These are phyloP conservation scores for Garcia nutans DNA, from an alignment of 345 rosid genomes.

Conservation along the genomic window DNA sequence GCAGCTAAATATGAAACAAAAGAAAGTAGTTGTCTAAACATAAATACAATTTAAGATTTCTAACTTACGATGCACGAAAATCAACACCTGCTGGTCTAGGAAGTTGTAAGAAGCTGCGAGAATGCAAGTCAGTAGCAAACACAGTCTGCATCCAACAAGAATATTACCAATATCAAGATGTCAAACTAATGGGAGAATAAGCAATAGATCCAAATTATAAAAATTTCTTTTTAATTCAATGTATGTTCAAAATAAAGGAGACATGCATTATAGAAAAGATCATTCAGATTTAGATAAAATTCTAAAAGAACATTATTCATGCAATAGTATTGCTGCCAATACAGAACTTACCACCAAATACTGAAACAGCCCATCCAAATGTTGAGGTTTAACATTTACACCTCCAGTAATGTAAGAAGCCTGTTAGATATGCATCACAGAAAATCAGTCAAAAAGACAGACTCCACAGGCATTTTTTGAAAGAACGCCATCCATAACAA, in stretches of 20 bases:
- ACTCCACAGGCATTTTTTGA: background rate
- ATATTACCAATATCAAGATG: conserved; percentile 10
- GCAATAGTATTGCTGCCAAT: background rate
- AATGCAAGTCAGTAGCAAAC: conserved; percentile 84
- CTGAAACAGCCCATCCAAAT: conserved; percentile 85
- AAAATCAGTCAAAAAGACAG: conserved; percentile 20
- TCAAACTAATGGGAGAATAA: background rate
- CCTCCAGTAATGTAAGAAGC: conserved; percentile 94
- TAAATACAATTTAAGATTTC: background rate
- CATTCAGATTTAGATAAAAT: background rate
- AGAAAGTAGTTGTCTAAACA: background rate
- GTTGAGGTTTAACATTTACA: conserved; percentile 84
- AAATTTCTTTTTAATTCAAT: background rate
- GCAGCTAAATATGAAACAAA: background rate
- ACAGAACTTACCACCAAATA: conserved; percentile 56
- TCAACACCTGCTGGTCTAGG: conserved; percentile 92
- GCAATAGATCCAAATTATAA: background rate
- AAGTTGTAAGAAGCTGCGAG: conserved; percentile 78
- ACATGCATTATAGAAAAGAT: background rate
- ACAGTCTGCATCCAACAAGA: conserved; percentile 58
- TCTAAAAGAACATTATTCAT: background rate
- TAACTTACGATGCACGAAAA: conserved; percentile 89
- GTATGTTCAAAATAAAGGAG: background rate
- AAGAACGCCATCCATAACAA: conserved; percentile 6
- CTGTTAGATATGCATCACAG: conserved; percentile 36